Evolutionary conservation across 495 filamentous ascomycete genomes (phyloP).

Genomic region (Neurospora pannonica): DNA sequence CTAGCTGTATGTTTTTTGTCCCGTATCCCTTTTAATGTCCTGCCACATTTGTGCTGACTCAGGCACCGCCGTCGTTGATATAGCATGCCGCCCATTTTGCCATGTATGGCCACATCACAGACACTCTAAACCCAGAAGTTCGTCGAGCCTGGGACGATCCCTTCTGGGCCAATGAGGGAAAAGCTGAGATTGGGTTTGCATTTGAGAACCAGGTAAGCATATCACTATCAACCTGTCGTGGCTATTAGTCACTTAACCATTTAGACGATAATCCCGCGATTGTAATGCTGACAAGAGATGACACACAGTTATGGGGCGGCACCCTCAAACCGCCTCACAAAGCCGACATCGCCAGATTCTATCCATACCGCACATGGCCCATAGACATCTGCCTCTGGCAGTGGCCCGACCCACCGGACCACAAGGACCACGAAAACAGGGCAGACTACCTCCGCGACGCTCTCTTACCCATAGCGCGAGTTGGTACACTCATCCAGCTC

Average conservation of each 20-base stretch:
- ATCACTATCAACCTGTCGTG: background rate
- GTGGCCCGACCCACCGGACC: background rate
- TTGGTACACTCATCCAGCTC: background rate
- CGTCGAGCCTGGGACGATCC: slow-evolving; percentile 6
- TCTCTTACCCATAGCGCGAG: background rate
- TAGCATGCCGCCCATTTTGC: slow-evolving; percentile 17
- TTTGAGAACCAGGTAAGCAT: slow-evolving; percentile 15
- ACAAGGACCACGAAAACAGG: background rate
- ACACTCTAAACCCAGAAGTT: background rate
- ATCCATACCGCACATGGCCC: background rate
- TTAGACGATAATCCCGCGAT: background rate
- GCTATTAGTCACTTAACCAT: background rate
- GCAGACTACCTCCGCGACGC: background rate
- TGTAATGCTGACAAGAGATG: background rate
- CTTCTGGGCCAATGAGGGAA: slow-evolving; percentile 1
- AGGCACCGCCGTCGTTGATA: background rate
- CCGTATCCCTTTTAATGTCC: background rate
- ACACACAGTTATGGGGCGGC: background rate
- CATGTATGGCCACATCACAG: background rate
- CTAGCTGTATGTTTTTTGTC: slow-evolving; percentile 13
- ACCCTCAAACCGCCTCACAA: background rate
- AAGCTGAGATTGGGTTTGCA: slow-evolving; percentile 15
- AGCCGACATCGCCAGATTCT: background rate
- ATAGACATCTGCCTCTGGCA: background rate
- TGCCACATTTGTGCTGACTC: background rate